phyloP scores from a whole-genome alignment of 78 protist genomes.

The Anaeramoeba flamelloides region DNA sequence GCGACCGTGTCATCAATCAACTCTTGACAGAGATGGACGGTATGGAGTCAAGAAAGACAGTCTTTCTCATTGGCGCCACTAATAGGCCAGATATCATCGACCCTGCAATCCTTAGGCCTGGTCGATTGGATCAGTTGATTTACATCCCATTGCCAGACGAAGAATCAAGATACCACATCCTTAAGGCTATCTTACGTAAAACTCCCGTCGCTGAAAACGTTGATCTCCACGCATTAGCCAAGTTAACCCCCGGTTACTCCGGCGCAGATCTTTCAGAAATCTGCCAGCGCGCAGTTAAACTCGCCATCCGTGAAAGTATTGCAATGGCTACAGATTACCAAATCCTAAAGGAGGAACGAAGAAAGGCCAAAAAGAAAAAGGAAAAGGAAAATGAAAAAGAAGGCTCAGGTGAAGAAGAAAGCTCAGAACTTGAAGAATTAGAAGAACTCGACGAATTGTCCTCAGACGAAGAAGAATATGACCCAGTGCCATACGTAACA shows the following conservation, averaged over 20 bases:
- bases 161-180: slow-evolving; percentile 65
- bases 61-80: slow-evolving; percentile 99
- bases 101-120: slow-evolving; percentile 98
- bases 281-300: slow-evolving; percentile 89
- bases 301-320: slow-evolving; percentile 92
- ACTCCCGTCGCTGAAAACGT: slow-evolving; percentile 80
- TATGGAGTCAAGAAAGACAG: slow-evolving; percentile 91
- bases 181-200: slow-evolving; percentile 76
- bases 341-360: slow-evolving; percentile 27
- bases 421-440: slow-evolving; percentile 15
- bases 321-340: slow-evolving; percentile 35
- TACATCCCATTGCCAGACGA: slow-evolving; percentile 99
- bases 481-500: slow-evolving; percentile 60
- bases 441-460: slow-evolving; percentile 26
- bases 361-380: slow-evolving; percentile 14
- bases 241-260: slow-evolving; percentile 80
- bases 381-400: neutral
- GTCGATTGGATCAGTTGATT: slow-evolving; percentile 93
- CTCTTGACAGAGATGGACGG: slow-evolving; percentile 99
- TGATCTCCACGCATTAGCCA: slow-evolving; percentile 68
- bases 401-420: slow-evolving; percentile 1
- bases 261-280: slow-evolving; percentile 98
- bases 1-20: slow-evolving; percentile 99
- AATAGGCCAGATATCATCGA: slow-evolving; percentile 99
- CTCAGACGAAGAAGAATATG: slow-evolving; percentile 63